A percentile compares a stretch with the other conserved stretches of the same genome.
Evolutionary conservation across 805 yeast genomes (phyloP).

Genomic region (Saturnispora sanitii): DNA sequence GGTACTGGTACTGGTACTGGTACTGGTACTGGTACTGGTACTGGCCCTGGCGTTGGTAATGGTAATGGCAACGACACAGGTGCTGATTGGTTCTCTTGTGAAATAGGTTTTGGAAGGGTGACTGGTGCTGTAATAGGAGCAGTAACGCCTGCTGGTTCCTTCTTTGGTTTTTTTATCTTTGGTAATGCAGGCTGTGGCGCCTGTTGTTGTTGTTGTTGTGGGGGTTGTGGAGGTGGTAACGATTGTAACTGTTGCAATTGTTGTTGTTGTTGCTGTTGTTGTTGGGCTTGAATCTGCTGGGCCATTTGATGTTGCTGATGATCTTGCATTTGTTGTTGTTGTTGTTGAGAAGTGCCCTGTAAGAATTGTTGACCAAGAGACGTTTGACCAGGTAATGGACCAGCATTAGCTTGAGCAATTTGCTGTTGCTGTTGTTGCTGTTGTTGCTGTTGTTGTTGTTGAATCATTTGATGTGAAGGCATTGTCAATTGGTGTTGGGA

Average conservation of each 20-base stretch:
- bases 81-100: too few relatives aligned
- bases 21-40: background rate
- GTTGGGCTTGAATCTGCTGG: too few relatives aligned
- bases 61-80: too few relatives aligned
- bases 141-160: background rate
- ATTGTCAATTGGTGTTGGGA: constrained; percentile 44
- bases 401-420: constrained; percentile 12
- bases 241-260: constrained; percentile 5
- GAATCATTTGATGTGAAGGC: constrained; percentile 31
- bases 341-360: constrained; percentile 6
- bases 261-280: constrained; percentile 3
- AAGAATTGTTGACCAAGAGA: constrained; percentile 23
- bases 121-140: background rate
- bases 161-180: background rate
- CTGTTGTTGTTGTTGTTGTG: constrained; percentile 8
- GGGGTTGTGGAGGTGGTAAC: background rate
- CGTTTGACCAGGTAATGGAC: constrained; percentile 23
- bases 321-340: constrained; percentile 7
- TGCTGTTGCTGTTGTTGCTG: constrained; percentile 27
- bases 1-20: background rate
- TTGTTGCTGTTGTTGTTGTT: constrained; percentile 27
- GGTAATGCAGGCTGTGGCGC: background rate
- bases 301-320: constrained; percentile 8
- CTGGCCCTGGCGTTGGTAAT: too few relatives aligned
- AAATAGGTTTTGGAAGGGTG: constrained; percentile 3